Percentiles rank a stretch among this genome's conserved stretches.
phyloP scores from a whole-genome alignment of 176 grass and related monocot species.

The Dendrocalamus sinicus region DNA sequence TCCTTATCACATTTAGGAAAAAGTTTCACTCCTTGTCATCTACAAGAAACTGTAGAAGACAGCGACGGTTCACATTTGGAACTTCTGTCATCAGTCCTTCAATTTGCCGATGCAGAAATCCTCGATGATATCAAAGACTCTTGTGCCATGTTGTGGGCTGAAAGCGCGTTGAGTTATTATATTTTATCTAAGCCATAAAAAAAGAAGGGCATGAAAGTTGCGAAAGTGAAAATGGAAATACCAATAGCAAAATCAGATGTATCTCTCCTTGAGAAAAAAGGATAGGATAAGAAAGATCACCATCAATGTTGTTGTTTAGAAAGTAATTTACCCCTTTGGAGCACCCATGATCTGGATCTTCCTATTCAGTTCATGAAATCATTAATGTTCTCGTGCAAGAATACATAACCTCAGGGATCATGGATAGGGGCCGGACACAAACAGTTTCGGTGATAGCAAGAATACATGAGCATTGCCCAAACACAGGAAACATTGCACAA shows the following conservation, averaged over 20 bases:
- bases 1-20: conserved; percentile 5
- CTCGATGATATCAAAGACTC: conserved; percentile 93
- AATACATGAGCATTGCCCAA: not conserved
- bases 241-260: conserved; percentile 9
- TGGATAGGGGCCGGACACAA: not conserved
- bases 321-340: not conserved
- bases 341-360: conserved; percentile 32
- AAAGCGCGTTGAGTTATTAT: conserved; percentile 43
- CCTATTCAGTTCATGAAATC: not conserved
- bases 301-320: conserved; percentile 16
- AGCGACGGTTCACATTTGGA: conserved; percentile 46
- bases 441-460: not conserved
- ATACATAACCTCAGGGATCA: not conserved
- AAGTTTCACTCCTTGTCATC: conserved; percentile 4
- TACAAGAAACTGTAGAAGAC: conserved; percentile 17
- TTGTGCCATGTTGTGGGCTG: conserved; percentile 77
- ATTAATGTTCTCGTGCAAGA: not conserved
- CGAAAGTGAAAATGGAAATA: conserved; percentile 8
- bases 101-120: conserved; percentile 85
- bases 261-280: conserved; percentile 11
- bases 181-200: conserved; percentile 24
- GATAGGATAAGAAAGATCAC: conserved; percentile 7
- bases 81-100: conserved; percentile 44
- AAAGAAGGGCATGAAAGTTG: not conserved
- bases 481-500: not conserved